Conservation (phyloP, 345 rosid genomes). For the Cardamine chenopodiifolia region DNA sequence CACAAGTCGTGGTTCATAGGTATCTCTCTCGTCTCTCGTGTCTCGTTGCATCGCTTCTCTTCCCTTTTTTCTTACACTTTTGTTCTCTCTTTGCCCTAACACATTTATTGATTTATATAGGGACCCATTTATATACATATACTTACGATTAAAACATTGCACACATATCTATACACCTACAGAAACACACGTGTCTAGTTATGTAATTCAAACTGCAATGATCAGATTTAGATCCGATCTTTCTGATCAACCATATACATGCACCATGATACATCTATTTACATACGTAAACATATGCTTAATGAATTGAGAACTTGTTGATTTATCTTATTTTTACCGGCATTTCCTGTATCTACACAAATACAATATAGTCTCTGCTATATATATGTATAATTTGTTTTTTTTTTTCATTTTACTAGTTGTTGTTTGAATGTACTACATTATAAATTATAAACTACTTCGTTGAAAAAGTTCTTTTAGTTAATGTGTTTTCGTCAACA, state of each 20-base stretch:
- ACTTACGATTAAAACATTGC: slow-evolving; percentile 19
- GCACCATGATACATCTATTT: neutral
- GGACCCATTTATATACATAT: neutral
- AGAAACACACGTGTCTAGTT: slow-evolving; percentile 26
- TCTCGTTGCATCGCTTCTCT: slow-evolving; percentile 33
- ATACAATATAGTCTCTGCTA: neutral
- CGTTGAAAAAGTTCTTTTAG: neutral
- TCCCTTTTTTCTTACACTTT: slow-evolving; percentile 28
- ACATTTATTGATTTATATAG: slow-evolving; percentile 27
- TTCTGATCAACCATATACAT: slow-evolving; percentile 12
- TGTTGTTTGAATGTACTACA: slow-evolving; percentile 9
- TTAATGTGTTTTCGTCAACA: neutral
- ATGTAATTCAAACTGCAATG: slow-evolving; percentile 27
- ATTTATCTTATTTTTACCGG: neutral
- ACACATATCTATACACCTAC: slow-evolving; percentile 19
- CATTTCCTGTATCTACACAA: neutral
- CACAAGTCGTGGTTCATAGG: slow-evolving; percentile 35
- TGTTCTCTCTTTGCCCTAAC: slow-evolving; percentile 43
- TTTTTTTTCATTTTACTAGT: neutral
- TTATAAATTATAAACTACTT: neutral
- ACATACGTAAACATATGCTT: neutral
- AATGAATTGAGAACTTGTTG: neutral
- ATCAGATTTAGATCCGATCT: slow-evolving; percentile 33
- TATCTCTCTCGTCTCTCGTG: slow-evolving; percentile 43
- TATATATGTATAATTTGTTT: neutral